Conservation (phyloP, 2,329 filamentous ascomycete genomes). For the Colletotrichum scovillei region DNA sequence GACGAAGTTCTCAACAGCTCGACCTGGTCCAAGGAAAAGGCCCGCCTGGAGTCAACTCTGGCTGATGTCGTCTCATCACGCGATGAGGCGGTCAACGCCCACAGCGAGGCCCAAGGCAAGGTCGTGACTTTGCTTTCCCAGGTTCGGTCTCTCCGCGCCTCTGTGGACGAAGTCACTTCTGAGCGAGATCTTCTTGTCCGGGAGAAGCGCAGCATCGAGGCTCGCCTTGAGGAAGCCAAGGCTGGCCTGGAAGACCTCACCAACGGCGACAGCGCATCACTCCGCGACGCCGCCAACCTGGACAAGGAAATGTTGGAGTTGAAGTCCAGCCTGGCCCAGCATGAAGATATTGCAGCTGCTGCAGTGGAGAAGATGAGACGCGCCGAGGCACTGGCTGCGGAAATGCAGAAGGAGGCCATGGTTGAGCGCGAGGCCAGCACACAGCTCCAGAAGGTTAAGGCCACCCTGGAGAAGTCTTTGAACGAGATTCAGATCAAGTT, state of each 20-base stretch:
- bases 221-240: slow-evolving; percentile 86
- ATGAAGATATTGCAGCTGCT: slow-evolving; percentile 91
- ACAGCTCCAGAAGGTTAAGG: slow-evolving; percentile 90
- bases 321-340: slow-evolving; percentile 88
- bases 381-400: slow-evolving; percentile 85
- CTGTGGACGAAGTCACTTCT: slow-evolving; percentile 85
- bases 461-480: slow-evolving; percentile 85
- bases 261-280: slow-evolving; percentile 84
- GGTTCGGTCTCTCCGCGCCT: slow-evolving; percentile 84
- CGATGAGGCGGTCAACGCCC: slow-evolving; percentile 91
- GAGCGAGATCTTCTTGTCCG: slow-evolving; percentile 87
- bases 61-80: slow-evolving; percentile 90
- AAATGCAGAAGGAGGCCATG: slow-evolving; percentile 93
- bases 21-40: slow-evolving; percentile 98
- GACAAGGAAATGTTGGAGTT: slow-evolving; percentile 92
- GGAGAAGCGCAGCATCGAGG: slow-evolving; percentile 91
- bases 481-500: slow-evolving; percentile 92
- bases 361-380: slow-evolving; percentile 98
- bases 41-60: slow-evolving; percentile 88
- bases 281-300: slow-evolving; percentile 88
- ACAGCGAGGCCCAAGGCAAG: slow-evolving; percentile 95
- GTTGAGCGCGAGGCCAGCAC: slow-evolving; percentile 85
- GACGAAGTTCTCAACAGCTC: slow-evolving; percentile 97
- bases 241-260: slow-evolving; percentile 89
- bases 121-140: slow-evolving; percentile 91